These are phyloP conservation scores for Helotiales sp. DNA, from an alignment of 2,329 filamentous ascomycete genomes.

Conservation along the genomic window DNA sequence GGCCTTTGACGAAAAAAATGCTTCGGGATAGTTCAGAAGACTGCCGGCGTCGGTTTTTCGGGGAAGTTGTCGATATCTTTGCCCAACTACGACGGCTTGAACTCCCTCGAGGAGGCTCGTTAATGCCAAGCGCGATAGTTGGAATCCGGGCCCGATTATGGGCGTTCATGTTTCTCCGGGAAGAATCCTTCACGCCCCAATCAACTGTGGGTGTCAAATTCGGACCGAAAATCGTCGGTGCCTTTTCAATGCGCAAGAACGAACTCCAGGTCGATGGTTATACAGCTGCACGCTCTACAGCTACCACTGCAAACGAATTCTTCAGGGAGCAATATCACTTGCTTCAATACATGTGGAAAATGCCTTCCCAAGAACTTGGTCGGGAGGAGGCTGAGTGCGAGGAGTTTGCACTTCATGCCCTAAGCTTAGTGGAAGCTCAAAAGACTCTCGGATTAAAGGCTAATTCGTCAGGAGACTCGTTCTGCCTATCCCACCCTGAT, in stretches of 20 bases:
- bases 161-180: not conserved
- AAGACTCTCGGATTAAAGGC: not conserved
- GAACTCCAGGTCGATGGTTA: conserved; percentile 1
- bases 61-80: not conserved
- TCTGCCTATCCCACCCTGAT: not conserved
- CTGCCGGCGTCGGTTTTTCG: conserved; percentile 4
- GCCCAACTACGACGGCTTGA: conserved; percentile 3
- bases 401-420: not conserved
- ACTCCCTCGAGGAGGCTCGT: not conserved
- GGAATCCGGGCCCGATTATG: not conserved
- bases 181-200: conserved; percentile 2
- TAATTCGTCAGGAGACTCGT: not conserved
- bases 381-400: not conserved
- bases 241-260: not conserved
- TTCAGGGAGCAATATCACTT: not conserved
- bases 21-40: conserved; percentile 1
- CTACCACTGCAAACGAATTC: not conserved
- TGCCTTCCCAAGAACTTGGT: conserved; percentile 4
- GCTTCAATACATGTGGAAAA: conserved; percentile 1
- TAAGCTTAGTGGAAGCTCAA: conserved; percentile 1
- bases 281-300: not conserved
- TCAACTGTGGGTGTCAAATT: not conserved
- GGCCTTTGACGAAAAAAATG: not conserved
- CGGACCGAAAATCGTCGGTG: conserved; percentile 1
- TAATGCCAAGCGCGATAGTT: not conserved